Base-by-base conservation (phyloP, 805 yeast species). In the Hanseniaspora lachancei region DNA sequence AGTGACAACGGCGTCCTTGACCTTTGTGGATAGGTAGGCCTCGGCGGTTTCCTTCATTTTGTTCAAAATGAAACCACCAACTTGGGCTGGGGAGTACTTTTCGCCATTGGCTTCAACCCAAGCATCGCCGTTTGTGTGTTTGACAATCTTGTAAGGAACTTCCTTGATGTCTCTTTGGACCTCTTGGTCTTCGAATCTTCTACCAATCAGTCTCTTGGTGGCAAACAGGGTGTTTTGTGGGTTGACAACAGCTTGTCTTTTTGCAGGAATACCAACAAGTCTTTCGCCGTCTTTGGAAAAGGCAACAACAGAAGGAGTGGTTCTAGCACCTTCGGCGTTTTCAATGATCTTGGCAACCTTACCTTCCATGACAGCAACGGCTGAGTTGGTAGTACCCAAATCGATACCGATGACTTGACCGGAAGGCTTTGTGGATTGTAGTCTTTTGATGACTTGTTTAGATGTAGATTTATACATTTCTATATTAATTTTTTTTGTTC, bases 11-110 rank as follows among this genome's bases (percentile, higher is more conserved):
- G 97, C 96, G 71, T 87, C 85, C 76, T 80, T 81, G 64, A 83
- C 91, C 47, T 82, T 67, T 79, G 87, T 88, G 73, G 95, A 93
- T 64, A 88, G 76, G 77, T 85, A 84, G 61, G 86, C 82, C 74
- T 88, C 96, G 62, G 97, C 96, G 62, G 96, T 89, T 77, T 89
- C 96, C 82, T 89, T 89, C 96, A 89, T 89, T 80, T 89, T 89
- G 81, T 86, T 87, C 68, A 89, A 80, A 61, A 89, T 77, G 67
- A 89, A 86, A 57, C 96, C 96, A 67, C 96, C 96, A 64, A 89
- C 86, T 73, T 89, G 96, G 58, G 95, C 89, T 55, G 97, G 97
- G 51, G 96, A 89, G 77, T 89, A 89, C 60, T 76, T 74, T 70
- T 85, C 80, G 63, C 91, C 95, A 64, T 88, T 80, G 60, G 95